Evolutionary conservation across 176 grass and related monocot genomes (phyloP), one percentile per base, ranked within the genome.

Genomic region (Aegilops bicornis): DNA sequence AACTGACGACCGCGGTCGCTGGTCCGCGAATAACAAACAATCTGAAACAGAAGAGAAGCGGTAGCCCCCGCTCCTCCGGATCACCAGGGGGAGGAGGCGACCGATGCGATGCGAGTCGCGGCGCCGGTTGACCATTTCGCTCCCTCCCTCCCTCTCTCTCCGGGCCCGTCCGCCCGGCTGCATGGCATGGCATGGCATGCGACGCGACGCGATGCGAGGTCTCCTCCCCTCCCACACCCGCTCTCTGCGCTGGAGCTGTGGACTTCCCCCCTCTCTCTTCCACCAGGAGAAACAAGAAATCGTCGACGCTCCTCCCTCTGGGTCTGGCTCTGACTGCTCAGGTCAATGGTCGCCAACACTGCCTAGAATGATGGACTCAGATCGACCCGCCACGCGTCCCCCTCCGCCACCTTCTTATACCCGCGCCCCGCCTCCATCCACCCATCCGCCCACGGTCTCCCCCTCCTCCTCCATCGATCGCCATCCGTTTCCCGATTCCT

Each of bases 371-470:
- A 52, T 76, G 73, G 43, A 76, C 73, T 76, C 17, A 33, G 71
- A 50, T 76, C 73, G 13, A 19, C 9, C 24, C 71, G 73, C 73
- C 73, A 76, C 73, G 73, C 73, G 73, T 76, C 73, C 42, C 42
- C 73, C 73, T 50, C 73, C 42, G 42, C 73, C 73, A 76, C 73
- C 73, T 76, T 76, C 73, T 76, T 76, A 76, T 47, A 24, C 54
- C 54, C 2, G 17, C n/a, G 1, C 6, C 70, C 52, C 19, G 0
- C 17, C 54, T 54, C 16, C 50, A 54, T 24, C 71, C 68, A 24
- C n/a, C 70, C 71, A 17, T 50, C 42, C 72, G 0, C 42, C 14
- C 70, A 24, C 40, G 12, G 6, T n/a, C 20, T 29, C 42, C 72
- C 3, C 8, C 40, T 2, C 13, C 10, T 24, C 24, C 24, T 50